phyloP scores from a whole-genome alignment of 1,139 yeast species.

The Dujonia santamariae region DNA sequence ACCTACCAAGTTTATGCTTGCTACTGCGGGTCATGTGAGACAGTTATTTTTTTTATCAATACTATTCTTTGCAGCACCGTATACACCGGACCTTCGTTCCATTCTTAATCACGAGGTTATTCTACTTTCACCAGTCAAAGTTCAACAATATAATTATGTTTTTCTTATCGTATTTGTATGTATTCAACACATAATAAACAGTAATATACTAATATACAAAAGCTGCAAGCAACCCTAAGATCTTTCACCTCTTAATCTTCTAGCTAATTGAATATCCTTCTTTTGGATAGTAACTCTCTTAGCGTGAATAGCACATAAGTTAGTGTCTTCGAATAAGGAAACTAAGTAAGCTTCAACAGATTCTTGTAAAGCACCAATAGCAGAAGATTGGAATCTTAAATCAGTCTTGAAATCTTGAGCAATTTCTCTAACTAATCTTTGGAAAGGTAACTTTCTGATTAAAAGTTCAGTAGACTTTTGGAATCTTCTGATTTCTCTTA shows the following conservation, averaged over 20 bases:
- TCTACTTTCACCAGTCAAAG: no score
- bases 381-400: constrained; percentile 97
- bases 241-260: constrained; percentile 99
- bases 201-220: constrained; percentile 11
- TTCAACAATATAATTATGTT: no score
- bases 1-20: no score
- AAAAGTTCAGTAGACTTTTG: constrained; percentile 96
- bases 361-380: constrained; percentile 98
- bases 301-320: constrained; percentile 98
- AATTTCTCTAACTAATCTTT: constrained; percentile 96
- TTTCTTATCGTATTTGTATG: constrained; percentile 6
- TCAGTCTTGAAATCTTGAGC: constrained; percentile 98
- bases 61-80: no score
- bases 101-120: no score
- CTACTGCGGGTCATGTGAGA: no score
- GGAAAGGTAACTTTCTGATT: constrained; percentile 98
- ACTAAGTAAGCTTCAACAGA: constrained; percentile 96
- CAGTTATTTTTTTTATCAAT: no score
- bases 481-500: constrained; percentile 99
- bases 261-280: constrained; percentile 98
- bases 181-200: constrained; percentile 9
- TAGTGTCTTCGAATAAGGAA: constrained; percentile 91
- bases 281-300: constrained; percentile 99
- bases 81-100: no score
- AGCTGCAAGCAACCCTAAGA: constrained; percentile 36